Evolutionary conservation across 208 protist species (phyloP), one percentile per base, ranked within the genome.

Genomic region (Acanthamoeba castellanii): DNA sequence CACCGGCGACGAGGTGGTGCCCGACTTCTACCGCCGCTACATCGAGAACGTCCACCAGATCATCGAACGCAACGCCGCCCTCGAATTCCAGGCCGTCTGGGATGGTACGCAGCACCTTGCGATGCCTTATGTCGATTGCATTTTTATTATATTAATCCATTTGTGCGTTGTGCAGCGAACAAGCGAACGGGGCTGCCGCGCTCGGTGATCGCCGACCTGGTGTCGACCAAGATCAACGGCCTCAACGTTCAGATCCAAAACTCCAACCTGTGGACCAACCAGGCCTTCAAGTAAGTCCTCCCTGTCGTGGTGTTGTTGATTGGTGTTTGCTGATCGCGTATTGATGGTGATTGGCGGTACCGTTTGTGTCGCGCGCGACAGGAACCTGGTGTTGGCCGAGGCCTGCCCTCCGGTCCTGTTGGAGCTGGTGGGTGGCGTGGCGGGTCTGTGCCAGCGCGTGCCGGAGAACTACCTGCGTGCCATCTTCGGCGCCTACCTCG

Each of bases 401-500:
- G 95, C 95, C 25, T 96, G 95, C 68, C 95, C 95, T 5, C 81
- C 72, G 34, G 34, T 96, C n/a, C 96, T 99, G 42, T 94, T 98
- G 78, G 95, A 97, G 85, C 95, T 98, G 66, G 96, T 99, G 22
- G 72, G 72, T 9, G 96, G 98, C 50, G 82, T 99, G 30, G 98
- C 99, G 66, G 94, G 95, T 42, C 96, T 99, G 81, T 95, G 98
- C 88, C 47, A 98, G 96, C 98, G 98, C 68, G 98, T 99, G 37
- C 99, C 98, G 47, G 96, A 98, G 81, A 97, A 96, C 82, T 99
- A 99, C 96, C 97, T 99, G 82, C 96, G 98, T 70, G 98, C 99
- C 91, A 99, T 99, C 88, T 99, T 98, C 95, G 97, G 97, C 82
- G 97, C 98, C 96, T 99, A 97, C 96, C 96, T 99, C 22, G 98